Evolutionary conservation across 1,139 yeast genomes (phyloP), one percentile per base, ranked within the genome.

Genomic region (Scheffersomyces illinoinensis): DNA sequence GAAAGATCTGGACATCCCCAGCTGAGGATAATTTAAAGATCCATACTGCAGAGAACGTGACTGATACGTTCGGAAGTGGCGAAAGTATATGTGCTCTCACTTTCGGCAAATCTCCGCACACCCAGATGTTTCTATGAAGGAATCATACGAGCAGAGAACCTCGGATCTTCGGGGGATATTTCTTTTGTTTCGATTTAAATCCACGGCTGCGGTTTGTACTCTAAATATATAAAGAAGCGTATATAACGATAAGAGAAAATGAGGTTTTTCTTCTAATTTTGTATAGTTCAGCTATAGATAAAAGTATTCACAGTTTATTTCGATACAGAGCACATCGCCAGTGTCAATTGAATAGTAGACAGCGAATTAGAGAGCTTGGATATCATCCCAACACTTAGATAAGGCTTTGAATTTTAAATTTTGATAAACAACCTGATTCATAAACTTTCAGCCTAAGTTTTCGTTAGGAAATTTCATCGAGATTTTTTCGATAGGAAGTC

Each of bases 111-210:
- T 49, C 43, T 24, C 54, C 50, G n/a, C 53, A 50, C 14, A 52
- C 53, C 51, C 58, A 55, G 56, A 53, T 56, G 47, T 50, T 47
- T 8, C 26, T 18, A 53, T 33, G 21, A 26, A 56, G 17, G 19
- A 20, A 19, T 24, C 24, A 19, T 39, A 17, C 39, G 23, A 52
- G 39, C 14, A 39, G 12, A 48, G 43, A 20, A 24, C 18, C 17
- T 53, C 58, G 43, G 43, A 33, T 33, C 43, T 33, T 33, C 43
- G 14, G 43, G 17, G 17, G 43, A 17, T 24, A 33, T 10, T 17
- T 14, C 14, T 21, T 48, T 17, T 21, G 20, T 48, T 48, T 48
- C 50, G 14, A 8, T 48, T 48, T 48, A 10, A 17, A 48, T 48
- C 23, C 23, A 48, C 23, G 50, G 23, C 23, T 5, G 20, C 23